Evolutionary conservation across 257 asterid species (phyloP), one percentile per base, ranked within the genome.

Genomic region (Solanum etuberosum): DNA sequence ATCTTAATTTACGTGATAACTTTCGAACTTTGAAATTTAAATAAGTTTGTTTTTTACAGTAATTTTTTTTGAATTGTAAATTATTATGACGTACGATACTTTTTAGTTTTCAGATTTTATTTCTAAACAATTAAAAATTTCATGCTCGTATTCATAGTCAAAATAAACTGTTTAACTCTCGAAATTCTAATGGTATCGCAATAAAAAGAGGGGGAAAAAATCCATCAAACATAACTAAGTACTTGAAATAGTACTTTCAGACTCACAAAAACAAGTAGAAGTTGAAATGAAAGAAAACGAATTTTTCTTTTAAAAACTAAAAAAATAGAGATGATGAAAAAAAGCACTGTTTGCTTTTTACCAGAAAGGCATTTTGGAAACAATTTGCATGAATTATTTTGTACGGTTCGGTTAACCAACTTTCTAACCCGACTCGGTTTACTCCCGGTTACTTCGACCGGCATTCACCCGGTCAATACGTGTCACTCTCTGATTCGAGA

Each of bases 381-480:
- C 85, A 34, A 81, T 29, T 5, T 81, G 85, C 85, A 81, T 81
- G 85, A 81, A 81, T 27, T n/a, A n/a, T 13, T 29, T 10, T 31
- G 85, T 81, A 46, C 67, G 38, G 6, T 40, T 77, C 35, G 40
- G 25, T 46, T 77, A 78, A 43, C 84, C 40, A 78, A 48, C 31
- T 81, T 81, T 29, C 85, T 51, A 29, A 29, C 85, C 43, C 27
- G 85, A 48, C 15, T 81, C 29, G 12, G 42, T 48, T 81, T 9
- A 20, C 67, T 87, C 90, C 90, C 87, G 83, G 93, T 92, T 59
- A 27, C 13, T 86, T 72, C 54, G 34, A 93, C 92, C 90, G 92
- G 94, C 73, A 63, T 23, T 23, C 34, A 54, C 61, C 21, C 94
- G 91, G 93, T 92, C 51, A 54, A 25, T 20, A 92, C 96, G 94